Conservation (phyloP, 2,329 filamentous ascomycete species). For the Ramularia collo-cygni region DNA sequence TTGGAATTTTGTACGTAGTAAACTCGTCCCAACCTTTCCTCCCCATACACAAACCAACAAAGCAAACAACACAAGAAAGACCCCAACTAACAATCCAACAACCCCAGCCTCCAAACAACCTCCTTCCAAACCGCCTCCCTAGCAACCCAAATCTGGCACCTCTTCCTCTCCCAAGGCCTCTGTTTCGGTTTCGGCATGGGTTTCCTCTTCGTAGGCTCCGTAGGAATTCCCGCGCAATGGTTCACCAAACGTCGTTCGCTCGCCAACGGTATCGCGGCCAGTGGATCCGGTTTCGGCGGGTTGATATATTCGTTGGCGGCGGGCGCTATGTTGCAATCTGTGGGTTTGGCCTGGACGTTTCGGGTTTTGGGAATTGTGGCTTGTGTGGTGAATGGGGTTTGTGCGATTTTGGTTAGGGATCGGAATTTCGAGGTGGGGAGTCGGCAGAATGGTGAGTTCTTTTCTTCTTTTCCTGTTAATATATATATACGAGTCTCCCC, state of each 20-base stretch:
- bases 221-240: slow-evolving; percentile 66
- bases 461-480: no score
- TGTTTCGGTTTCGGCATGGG: slow-evolving; percentile 75
- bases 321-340: slow-evolving; percentile 59
- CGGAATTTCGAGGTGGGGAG: slow-evolving; percentile 64
- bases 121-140: no score
- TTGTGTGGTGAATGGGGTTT: slow-evolving; percentile 57
- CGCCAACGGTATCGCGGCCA: slow-evolving; percentile 60
- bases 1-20: slow-evolving; percentile 48
- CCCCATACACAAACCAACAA: no score
- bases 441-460: slow-evolving; percentile 44
- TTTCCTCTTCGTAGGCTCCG: slow-evolving; percentile 63
- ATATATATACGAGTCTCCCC: no score
- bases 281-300: slow-evolving; percentile 70
- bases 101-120: no score
- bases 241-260: slow-evolving; percentile 62
- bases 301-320: slow-evolving; percentile 61
- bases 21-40: no score
- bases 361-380: slow-evolving; percentile 58
- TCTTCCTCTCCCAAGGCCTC: slow-evolving; percentile 68
- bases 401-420: slow-evolving; percentile 59
- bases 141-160: slow-evolving; percentile 62
- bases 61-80: no score
- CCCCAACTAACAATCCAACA: no score
- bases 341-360: slow-evolving; percentile 62